Conservation (phyloP, 2,329 filamentous ascomycete species). For the Taxawa tesnikishii region DNA sequence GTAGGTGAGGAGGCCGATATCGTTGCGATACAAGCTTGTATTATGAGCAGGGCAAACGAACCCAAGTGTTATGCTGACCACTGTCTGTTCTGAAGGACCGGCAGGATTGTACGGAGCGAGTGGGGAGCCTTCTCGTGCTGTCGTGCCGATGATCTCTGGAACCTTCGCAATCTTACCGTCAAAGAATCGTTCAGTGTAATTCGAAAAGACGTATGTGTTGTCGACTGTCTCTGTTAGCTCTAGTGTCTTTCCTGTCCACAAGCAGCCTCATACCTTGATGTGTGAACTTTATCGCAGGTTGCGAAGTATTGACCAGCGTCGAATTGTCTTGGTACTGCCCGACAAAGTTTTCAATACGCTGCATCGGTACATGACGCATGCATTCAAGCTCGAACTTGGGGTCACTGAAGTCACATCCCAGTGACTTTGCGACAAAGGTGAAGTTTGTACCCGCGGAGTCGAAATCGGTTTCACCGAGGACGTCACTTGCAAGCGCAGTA, state of each 20-base stretch:
- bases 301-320: constrained; percentile 17
- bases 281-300: constrained; percentile 16
- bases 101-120: constrained; percentile 18
- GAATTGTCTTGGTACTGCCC: too few relatives aligned
- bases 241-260: too few relatives aligned
- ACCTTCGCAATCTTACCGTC: constrained; percentile 16
- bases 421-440: constrained; percentile 21
- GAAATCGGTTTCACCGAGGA: constrained; percentile 8
- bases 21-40: constrained; percentile 15
- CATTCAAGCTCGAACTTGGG: constrained; percentile 21
- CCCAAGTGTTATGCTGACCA: not conserved
- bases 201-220: constrained; percentile 15
- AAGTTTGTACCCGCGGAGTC: constrained; percentile 22
- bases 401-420: constrained; percentile 19
- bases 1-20: constrained; percentile 17
- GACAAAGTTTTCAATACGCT: constrained; percentile 20
- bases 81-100: constrained; percentile 10
- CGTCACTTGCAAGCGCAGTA: constrained; percentile 22
- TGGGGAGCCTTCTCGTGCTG: constrained; percentile 19
- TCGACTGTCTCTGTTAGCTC: constrained; percentile 7
- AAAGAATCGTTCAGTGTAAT: constrained; percentile 19
- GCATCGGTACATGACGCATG: constrained; percentile 19
- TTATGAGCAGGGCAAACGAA: constrained; percentile 21
- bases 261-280: constrained; percentile 14
- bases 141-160: constrained; percentile 23